Evolutionary conservation across 108 stramenopile genomes (phyloP).

Genomic region (Nitzschia sp.): DNA sequence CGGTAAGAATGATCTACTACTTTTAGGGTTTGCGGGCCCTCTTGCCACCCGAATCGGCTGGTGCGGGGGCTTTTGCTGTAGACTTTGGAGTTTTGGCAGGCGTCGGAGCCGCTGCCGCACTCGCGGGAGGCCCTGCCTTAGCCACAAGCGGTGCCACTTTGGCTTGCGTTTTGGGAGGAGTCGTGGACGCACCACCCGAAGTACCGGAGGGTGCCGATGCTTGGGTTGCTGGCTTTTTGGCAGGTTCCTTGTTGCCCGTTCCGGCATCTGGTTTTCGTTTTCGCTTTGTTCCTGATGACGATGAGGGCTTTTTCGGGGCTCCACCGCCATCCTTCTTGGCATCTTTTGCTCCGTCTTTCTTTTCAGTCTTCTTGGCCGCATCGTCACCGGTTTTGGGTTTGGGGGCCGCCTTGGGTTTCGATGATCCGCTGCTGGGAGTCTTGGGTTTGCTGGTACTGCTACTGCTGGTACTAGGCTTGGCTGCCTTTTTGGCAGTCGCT

Average conservation of each 20-base stretch:
- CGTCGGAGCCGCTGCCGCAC: background rate
- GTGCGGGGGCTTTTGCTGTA: background rate
- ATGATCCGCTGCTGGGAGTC: background rate
- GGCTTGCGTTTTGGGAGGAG: background rate
- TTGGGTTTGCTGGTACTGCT: constrained; percentile 12
- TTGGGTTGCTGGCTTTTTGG: constrained; percentile 15
- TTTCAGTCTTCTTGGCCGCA: constrained; percentile 8
- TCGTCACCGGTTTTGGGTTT: constrained; percentile 3
- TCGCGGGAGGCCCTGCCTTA: background rate
- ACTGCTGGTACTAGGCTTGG: constrained; percentile 8
- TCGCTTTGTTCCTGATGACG: constrained; percentile 38
- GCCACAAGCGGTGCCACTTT: constrained; percentile 10
- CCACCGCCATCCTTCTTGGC: background rate
- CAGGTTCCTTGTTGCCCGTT: constrained; percentile 16
- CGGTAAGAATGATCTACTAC: no score
- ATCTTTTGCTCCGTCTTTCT: constrained; percentile 14
- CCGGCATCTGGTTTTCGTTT: constrained; percentile 45
- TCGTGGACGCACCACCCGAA: background rate
- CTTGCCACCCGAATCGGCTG: background rate
- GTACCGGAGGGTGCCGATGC: constrained; percentile 9
- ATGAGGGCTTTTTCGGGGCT: constrained; percentile 1
- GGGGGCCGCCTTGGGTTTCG: constrained; percentile 16
- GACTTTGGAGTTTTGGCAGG: background rate
- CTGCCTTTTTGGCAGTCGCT: constrained; percentile 7
- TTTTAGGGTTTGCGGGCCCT: constrained; percentile 17